Evolutionary conservation across 2,329 filamentous ascomycete species (phyloP), one percentile per base, ranked within the genome.

Genomic region (Colletotrichum musicola): DNA sequence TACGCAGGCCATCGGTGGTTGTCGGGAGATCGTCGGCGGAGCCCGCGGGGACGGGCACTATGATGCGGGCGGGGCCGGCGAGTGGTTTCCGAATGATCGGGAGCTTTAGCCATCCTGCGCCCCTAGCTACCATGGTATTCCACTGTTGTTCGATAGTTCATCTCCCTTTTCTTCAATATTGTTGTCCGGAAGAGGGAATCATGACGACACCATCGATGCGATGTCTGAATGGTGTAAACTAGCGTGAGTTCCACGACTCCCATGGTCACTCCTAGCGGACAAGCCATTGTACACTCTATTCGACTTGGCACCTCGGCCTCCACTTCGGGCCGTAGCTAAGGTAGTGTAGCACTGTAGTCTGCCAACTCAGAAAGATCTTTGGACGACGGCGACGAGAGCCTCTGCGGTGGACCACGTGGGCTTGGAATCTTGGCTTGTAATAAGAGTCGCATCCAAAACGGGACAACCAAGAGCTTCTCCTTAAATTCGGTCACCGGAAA

Each of bases 11-110:
- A 35, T 40, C 25, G 22, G 27, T 18, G 7, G n/a, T 14, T 30
- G 22, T 35, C 59, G 59, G 35, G 50, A 30, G 59, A 46, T 54
- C 22, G 49, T 16, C 18, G 40, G 22, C 38, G 50, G 57, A 50
- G 49, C 9, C 18, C 25, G 22, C 38, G 50, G 57, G 38, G n/a
- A 14, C 57, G 46, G 44, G 14, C 10, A 42, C 14, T 6, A 42
- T n/a, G 16, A 14, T 14, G 40, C 20, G 20, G 56, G 22, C 13
- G 55, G 20, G 10, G 56, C 14, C n/a, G 56, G 30, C 30, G n/a
- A 25, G 16, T 42, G 14, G 25, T 13, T 22, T 27, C 56, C 25
- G 44, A 7, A 38, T 20, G 44, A 38, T 59, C 56, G 42, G 49
- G 30, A 16, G 59, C 49, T 53, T 27, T 4, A 46, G 59, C 59